These are phyloP conservation scores for Podospora tetraspora DNA, from an alignment of 495 filamentous ascomycete species.

Conservation along the genomic window DNA sequence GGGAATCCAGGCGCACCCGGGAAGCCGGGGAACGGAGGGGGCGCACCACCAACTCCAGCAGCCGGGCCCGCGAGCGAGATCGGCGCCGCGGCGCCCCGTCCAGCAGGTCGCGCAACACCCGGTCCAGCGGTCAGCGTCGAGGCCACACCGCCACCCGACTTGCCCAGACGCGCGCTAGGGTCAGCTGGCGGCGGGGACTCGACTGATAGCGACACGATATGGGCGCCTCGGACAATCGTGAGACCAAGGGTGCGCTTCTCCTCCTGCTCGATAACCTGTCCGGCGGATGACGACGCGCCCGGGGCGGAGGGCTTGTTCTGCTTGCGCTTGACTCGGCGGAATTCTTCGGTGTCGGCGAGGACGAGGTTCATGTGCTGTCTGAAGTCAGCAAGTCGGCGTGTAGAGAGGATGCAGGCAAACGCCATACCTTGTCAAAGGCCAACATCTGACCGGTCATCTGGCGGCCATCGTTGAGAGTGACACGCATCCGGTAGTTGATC, in stretches of 20 bases:
- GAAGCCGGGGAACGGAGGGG: conserved; percentile 59
- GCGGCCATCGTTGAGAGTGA: conserved; percentile 90
- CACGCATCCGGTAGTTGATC: conserved; percentile 99
- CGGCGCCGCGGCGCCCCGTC: conserved; percentile 70
- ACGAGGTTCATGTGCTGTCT: conserved; percentile 97
- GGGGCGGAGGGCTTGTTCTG: conserved; percentile 70
- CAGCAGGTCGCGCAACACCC: conserved; percentile 87
- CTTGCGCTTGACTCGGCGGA: conserved; percentile 90
- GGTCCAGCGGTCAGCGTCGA: conserved; percentile 74
- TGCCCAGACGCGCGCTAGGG: conserved; percentile 81
- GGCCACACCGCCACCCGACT: conserved; percentile 60
- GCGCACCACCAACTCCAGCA: conserved; percentile 79
- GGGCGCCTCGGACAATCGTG: conserved; percentile 88
- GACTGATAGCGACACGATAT: conserved; percentile 90
- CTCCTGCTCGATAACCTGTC: conserved; percentile 73
- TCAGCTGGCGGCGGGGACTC: conserved; percentile 96
- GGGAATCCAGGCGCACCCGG: conserved; percentile 48
- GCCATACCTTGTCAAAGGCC: conserved; percentile 86
- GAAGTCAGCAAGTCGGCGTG: neutral
- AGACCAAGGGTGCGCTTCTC: conserved; percentile 95
- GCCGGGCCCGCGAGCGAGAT: conserved; percentile 82
- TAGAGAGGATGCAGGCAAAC: neutral
- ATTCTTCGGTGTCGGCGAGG: conserved; percentile 97
- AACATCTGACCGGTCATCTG: conserved; percentile 98
- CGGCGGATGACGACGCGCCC: conserved; percentile 46